Evolutionary conservation across 768 basidiomycete species (phyloP).

Genomic region (Calocera viscosa): DNA sequence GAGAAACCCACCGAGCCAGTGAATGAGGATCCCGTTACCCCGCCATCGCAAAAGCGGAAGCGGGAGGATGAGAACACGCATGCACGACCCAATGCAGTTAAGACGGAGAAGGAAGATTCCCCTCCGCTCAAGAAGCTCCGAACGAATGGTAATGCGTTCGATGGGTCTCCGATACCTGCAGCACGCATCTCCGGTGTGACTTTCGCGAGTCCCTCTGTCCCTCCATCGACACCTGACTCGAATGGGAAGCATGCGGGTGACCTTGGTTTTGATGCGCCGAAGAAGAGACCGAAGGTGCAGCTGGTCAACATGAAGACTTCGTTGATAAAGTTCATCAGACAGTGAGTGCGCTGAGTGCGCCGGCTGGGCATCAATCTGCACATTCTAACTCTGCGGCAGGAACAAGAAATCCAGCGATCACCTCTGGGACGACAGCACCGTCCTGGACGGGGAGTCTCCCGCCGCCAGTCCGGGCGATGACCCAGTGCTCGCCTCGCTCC

Average conservation of each 20-base stretch:
- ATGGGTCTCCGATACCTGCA: background rate
- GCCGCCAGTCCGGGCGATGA: background rate
- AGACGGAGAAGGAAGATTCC: background rate
- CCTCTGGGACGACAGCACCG: background rate
- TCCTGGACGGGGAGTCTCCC: background rate
- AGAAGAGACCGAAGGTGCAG: background rate
- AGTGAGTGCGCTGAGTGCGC: background rate
- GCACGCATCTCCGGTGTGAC: background rate
- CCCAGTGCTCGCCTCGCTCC: background rate
- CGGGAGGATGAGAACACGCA: background rate
- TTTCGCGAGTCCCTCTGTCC: background rate
- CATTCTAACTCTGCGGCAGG: background rate
- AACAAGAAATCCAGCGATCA: slow-evolving; percentile 2
- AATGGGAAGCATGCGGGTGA: background rate
- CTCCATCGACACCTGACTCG: background rate
- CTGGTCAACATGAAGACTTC: background rate
- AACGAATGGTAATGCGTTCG: background rate
- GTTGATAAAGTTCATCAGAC: background rate
- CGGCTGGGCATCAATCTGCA: background rate
- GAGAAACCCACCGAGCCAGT: background rate
- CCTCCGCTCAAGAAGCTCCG: background rate
- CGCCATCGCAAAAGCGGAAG: background rate
- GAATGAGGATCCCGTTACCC: background rate
- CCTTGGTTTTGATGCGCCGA: background rate
- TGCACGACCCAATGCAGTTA: background rate